These are phyloP conservation scores for Neocallimastix lanati DNA, from an alignment of 192 early-diverging fungal species.

Conservation along the genomic window DNA sequence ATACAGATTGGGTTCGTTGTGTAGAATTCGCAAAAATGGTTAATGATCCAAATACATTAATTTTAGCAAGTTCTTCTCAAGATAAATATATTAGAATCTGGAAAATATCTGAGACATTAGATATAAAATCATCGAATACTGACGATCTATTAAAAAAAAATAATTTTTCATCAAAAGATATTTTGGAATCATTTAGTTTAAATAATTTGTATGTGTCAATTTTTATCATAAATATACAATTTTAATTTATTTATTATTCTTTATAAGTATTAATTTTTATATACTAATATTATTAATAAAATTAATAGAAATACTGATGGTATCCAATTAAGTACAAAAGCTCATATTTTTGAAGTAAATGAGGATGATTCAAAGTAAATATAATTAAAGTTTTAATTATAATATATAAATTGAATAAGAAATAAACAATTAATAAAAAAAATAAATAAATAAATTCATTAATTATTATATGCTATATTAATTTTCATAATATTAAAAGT, in stretches of 20 bases:
- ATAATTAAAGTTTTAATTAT: neutral
- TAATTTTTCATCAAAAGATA: conserved; percentile 14
- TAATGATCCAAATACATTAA: conserved; percentile 12
- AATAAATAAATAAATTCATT: neutral
- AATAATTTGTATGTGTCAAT: conserved; percentile 10
- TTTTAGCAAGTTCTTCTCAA: conserved; percentile 77
- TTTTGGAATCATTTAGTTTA: conserved; percentile 18
- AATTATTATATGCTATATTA: neutral
- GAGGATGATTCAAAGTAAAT: conserved; percentile 3
- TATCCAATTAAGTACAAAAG: conserved; percentile 62
- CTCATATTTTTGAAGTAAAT: conserved; percentile 48
- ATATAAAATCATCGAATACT: neutral
- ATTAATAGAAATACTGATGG: conserved; percentile 10
- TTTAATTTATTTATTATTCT: neutral
- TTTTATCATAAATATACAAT: neutral
- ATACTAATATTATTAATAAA: too few relatives aligned
- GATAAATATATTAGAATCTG: conserved; percentile 87
- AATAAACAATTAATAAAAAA: neutral
- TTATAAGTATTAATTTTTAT: neutral
- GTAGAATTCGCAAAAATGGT: conserved; percentile 42
- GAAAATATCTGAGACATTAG: conserved; percentile 34
- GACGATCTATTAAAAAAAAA: conserved; percentile 1
- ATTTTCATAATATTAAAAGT: too few relatives aligned
- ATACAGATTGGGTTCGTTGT: conserved; percentile 83
- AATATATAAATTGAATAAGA: too few relatives aligned